Evolutionary conservation across 441 rosid genomes (phyloP).

Genomic region (Flueggea neowawraea): DNA sequence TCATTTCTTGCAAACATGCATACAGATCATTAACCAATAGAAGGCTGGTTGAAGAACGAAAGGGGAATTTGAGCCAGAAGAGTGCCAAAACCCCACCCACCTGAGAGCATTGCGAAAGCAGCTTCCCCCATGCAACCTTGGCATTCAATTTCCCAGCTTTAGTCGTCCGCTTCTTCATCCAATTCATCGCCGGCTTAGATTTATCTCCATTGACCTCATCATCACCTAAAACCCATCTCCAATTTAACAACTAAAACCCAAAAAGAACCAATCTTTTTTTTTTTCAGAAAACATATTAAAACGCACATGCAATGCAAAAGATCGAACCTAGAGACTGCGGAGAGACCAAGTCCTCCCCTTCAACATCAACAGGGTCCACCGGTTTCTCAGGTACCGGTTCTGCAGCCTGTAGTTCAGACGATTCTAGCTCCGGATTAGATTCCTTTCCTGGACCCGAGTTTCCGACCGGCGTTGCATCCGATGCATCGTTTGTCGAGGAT

Average conservation of each 20-base stretch:
- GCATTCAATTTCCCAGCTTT: slow-evolving; percentile 41
- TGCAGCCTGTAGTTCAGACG: slow-evolving; percentile 58
- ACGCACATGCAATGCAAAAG: slow-evolving; percentile 13
- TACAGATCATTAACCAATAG: neutral
- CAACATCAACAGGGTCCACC: slow-evolving; percentile 37
- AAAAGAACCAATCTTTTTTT: slow-evolving; percentile 17
- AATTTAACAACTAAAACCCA: neutral
- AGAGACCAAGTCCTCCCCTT: slow-evolving; percentile 46
- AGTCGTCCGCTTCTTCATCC: slow-evolving; percentile 47
- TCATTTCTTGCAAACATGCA: no score
- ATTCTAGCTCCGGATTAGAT: slow-evolving; percentile 55
- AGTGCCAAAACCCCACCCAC: slow-evolving; percentile 23
- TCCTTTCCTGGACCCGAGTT: slow-evolving; percentile 43
- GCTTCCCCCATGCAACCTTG: slow-evolving; percentile 82
- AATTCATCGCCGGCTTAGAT: slow-evolving; percentile 35
- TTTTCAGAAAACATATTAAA: slow-evolving; percentile 5
- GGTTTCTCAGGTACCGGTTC: slow-evolving; percentile 37
- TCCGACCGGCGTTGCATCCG: slow-evolving; percentile 29
- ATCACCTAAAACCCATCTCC: slow-evolving; percentile 35
- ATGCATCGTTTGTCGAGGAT: slow-evolving; percentile 46
- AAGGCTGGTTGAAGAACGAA: neutral
- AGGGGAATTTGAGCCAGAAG: neutral
- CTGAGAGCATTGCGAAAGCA: slow-evolving; percentile 87
- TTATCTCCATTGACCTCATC: slow-evolving; percentile 44
- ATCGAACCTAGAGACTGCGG: slow-evolving; percentile 58